Evolutionary conservation across 2,329 filamentous ascomycete genomes (phyloP).

Genomic region (Pseudocercospora cruenta): DNA sequence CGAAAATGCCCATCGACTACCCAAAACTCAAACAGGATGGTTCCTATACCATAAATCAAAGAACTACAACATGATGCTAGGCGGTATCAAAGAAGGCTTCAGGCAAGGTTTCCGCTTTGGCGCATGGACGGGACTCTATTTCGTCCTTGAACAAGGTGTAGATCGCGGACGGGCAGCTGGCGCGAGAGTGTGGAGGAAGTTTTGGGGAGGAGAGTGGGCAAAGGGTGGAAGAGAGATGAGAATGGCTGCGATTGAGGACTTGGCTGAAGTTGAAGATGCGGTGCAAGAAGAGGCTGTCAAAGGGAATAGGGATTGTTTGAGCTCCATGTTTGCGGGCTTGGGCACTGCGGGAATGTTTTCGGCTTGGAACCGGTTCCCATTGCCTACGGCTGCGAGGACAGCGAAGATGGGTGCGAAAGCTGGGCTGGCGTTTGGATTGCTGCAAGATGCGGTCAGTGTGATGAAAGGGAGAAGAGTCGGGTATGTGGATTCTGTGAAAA

Average conservation of each 20-base stretch:
- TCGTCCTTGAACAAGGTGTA: constrained; percentile 81
- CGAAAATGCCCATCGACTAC: constrained; percentile 93
- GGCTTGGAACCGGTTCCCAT: constrained; percentile 78
- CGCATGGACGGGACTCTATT: constrained; percentile 75
- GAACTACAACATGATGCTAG: constrained; percentile 83
- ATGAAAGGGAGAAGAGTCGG: constrained; percentile 71
- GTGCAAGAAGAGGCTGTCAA: constrained; percentile 24
- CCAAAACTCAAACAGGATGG: constrained; percentile 81
- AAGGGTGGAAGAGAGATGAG: constrained; percentile 39
- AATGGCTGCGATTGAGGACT: constrained; percentile 28
- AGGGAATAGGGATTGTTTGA: constrained; percentile 70
- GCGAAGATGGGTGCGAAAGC: constrained; percentile 79
- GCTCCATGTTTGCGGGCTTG: constrained; percentile 79
- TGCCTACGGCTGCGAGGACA: constrained; percentile 64
- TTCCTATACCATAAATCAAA: constrained; percentile 99
- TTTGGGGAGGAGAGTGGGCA: constrained; percentile 35
- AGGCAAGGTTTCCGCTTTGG: constrained; percentile 72
- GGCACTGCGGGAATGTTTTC: constrained; percentile 86
- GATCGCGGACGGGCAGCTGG: constrained; percentile 74
- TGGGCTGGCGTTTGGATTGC: constrained; percentile 76
- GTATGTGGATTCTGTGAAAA: constrained; percentile 68
- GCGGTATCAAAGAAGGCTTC: constrained; percentile 76
- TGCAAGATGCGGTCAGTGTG: constrained; percentile 75
- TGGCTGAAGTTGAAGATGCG: constrained; percentile 50
- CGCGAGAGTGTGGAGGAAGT: constrained; percentile 46